phyloP scores from a whole-genome alignment of 768 basidiomycete species.

The Kwoniella mangroviensis region DNA sequence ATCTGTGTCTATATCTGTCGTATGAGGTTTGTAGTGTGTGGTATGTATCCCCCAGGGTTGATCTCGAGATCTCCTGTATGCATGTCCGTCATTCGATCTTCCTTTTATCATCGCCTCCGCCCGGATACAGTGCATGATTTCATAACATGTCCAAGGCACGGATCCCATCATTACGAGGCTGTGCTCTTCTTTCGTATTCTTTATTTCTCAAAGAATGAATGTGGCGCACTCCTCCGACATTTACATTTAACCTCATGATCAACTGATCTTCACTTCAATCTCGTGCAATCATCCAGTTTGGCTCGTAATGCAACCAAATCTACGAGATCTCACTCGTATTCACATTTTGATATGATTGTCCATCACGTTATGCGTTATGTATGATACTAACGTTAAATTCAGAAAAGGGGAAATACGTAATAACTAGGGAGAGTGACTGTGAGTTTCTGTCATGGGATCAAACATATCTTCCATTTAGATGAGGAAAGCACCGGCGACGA shows the following conservation, averaged over 20 bases:
- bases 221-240: constrained; percentile 7
- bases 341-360: constrained; percentile 3
- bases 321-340: neutral
- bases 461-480: constrained; percentile 33
- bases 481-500: constrained; percentile 45
- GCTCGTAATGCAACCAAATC: too few relatives aligned
- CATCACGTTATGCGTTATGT: constrained; percentile 15
- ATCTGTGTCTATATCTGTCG: too few relatives aligned
- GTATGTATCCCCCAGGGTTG: neutral
- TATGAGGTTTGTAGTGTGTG: neutral
- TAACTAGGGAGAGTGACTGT: neutral
- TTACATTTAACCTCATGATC: neutral
- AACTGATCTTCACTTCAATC: neutral
- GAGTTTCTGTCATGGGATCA: neutral
- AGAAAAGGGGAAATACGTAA: neutral
- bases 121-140: neutral
- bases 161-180: neutral
- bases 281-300: too few relatives aligned
- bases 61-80: neutral
- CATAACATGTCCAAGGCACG: neutral
- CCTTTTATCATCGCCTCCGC: neutral
- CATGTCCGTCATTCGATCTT: neutral
- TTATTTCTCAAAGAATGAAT: neutral
- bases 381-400: constrained; percentile 14
- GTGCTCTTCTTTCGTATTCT: neutral